A percentile compares a stretch with the other conserved stretches of the same genome.
phyloP scores from a whole-genome alignment of 2,329 filamentous ascomycete species.

The Trichoderma atroviride region DNA sequence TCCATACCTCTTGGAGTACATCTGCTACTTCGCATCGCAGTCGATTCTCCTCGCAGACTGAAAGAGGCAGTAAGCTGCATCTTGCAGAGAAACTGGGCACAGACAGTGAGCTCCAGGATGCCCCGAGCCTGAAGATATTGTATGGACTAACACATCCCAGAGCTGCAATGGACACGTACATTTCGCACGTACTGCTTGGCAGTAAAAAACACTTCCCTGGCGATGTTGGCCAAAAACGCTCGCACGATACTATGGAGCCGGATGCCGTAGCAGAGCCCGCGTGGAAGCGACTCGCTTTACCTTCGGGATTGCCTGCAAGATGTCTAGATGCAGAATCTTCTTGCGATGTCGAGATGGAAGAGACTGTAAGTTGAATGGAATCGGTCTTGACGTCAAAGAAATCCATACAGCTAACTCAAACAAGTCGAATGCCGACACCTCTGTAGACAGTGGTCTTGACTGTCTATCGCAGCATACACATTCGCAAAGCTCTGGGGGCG shows the following conservation, averaged over 20 bases:
- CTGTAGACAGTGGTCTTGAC: neutral
- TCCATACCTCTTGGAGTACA: neutral
- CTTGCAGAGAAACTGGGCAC: neutral
- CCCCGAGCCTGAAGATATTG: neutral
- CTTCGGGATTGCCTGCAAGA: neutral
- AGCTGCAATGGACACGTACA: neutral
- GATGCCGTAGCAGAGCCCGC: neutral
- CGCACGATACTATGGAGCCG: neutral
- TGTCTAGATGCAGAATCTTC: neutral
- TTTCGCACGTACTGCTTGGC: neutral
- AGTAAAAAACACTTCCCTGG: neutral
- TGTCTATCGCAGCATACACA: neutral
- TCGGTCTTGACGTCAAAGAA: no score
- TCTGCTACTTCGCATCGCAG: neutral
- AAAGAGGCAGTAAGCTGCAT: neutral
- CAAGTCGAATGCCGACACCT: neutral
- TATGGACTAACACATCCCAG: neutral
- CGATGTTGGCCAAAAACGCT: neutral
- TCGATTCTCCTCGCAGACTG: neutral
- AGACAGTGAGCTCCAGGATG: neutral
- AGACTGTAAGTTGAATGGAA: neutral
- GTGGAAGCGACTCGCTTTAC: constrained; percentile 1
- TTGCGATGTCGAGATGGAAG: neutral
- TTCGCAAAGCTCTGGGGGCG: neutral
- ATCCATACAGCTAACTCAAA: neutral